These are phyloP conservation scores for Neurospora crassa DNA, from an alignment of 2,329 filamentous ascomycete genomes.

Conservation along the genomic window DNA sequence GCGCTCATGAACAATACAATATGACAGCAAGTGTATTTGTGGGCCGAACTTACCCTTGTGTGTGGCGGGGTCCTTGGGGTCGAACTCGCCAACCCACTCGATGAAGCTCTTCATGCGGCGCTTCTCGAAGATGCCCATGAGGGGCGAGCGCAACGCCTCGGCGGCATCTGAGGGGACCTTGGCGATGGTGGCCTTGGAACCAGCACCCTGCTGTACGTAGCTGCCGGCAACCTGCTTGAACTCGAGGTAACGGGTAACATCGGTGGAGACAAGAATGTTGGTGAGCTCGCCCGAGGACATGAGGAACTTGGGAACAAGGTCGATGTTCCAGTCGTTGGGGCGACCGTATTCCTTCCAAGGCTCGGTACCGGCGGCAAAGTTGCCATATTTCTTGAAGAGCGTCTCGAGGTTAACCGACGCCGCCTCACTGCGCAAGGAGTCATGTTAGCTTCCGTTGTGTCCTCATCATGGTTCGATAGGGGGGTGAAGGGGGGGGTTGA, in stretches of 20 bases:
- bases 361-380: slow-evolving; percentile 68
- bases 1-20: not conserved
- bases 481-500: slow-evolving; percentile 2
- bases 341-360: slow-evolving; percentile 98
- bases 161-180: slow-evolving; percentile 92
- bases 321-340: slow-evolving; percentile 98
- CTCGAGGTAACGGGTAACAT: slow-evolving; percentile 80
- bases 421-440: slow-evolving; percentile 56
- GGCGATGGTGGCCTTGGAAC: slow-evolving; percentile 80
- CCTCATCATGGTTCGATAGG: slow-evolving; percentile 9
- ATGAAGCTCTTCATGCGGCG: slow-evolving; percentile 92
- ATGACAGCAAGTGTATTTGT: not conserved
- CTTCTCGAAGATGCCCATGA: slow-evolving; percentile 99
- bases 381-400: slow-evolving; percentile 95
- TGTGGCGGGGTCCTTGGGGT: slow-evolving; percentile 68
- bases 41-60: slow-evolving; percentile 69
- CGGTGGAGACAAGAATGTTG: slow-evolving; percentile 95
- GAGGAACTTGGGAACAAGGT: slow-evolving; percentile 94
- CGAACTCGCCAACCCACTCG: slow-evolving; percentile 86
- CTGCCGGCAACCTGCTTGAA: slow-evolving; percentile 94
- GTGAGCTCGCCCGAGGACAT: slow-evolving; percentile 98
- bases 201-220: slow-evolving; percentile 83
- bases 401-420: slow-evolving; percentile 95
- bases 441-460: slow-evolving; percentile 9
- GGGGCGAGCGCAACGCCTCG: slow-evolving; percentile 81